A percentile compares a stretch with the other conserved stretches of the same genome.
Evolutionary conservation across 2,329 filamentous ascomycete genomes (phyloP).

Genomic region (Calonectria ilicicola): DNA sequence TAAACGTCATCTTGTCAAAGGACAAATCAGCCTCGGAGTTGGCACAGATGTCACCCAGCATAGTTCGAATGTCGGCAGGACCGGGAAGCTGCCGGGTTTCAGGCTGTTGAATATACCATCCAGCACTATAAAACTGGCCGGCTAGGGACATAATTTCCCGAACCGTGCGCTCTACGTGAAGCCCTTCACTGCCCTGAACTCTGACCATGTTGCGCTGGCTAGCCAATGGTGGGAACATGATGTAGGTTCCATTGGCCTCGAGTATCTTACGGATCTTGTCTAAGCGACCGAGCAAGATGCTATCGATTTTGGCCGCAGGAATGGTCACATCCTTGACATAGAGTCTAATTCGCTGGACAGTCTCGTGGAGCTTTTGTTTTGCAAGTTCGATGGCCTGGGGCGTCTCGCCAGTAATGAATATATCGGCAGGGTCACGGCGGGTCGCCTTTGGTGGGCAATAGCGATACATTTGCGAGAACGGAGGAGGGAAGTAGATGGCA

Average conservation of each 20-base stretch:
- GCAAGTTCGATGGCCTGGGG: conserved; percentile 87
- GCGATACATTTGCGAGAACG: conserved; percentile 91
- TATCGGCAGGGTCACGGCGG: conserved; percentile 86
- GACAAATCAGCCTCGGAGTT: conserved; percentile 95
- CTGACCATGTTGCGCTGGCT: conserved; percentile 87
- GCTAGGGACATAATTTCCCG: conserved; percentile 96
- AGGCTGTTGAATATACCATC: conserved; percentile 91
- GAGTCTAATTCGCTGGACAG: conserved; percentile 83
- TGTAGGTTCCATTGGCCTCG: conserved; percentile 94
- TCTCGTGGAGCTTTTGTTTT: conserved; percentile 90
- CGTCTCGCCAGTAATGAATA: conserved; percentile 94
- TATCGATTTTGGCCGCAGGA: conserved; percentile 92
- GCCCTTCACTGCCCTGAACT: conserved; percentile 91
- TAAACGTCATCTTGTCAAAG: conserved; percentile 94
- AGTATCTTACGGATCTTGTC: conserved; percentile 99
- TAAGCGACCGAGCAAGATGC: conserved; percentile 87
- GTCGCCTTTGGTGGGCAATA: conserved; percentile 87
- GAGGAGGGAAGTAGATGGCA: conserved; percentile 96
- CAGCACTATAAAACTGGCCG: conserved; percentile 96
- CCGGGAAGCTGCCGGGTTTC: conserved; percentile 72
- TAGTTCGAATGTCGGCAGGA: conserved; percentile 83
- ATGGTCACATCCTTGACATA: conserved; percentile 94
- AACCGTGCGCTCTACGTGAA: conserved; percentile 95
- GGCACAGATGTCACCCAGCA: conserved; percentile 95
- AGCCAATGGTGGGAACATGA: conserved; percentile 89